Evolutionary conservation across 177 flowering plant genomes (phyloP).

Genomic region (Tripterygium wilfordii): DNA sequence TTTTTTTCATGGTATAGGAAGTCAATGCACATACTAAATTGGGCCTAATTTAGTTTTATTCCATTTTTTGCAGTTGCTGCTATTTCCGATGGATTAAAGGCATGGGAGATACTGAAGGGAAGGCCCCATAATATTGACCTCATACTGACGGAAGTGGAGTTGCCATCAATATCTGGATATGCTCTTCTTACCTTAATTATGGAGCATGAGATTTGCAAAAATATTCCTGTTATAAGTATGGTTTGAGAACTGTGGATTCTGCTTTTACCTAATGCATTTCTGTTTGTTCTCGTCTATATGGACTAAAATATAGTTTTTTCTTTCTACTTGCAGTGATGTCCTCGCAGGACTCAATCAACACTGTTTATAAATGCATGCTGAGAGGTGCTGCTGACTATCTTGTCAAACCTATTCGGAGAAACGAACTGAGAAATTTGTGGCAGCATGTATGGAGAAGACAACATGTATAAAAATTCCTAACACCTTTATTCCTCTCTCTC

Average conservation of each 20-base stretch:
- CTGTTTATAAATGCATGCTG: constrained; percentile 89
- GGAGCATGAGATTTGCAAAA: constrained; percentile 84
- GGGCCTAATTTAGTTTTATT: too few species aligned
- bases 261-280: neutral
- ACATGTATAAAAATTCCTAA: constrained; percentile 41
- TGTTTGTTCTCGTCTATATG: neutral
- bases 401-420: constrained; percentile 85
- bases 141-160: constrained; percentile 78
- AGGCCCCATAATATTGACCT: constrained; percentile 60
- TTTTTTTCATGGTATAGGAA: too few species aligned
- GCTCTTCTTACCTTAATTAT: constrained; percentile 71
- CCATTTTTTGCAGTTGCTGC: constrained; percentile 76
- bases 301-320: neutral
- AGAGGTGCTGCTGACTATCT: constrained; percentile 95
- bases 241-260: neutral
- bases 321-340: constrained; percentile 80
- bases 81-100: constrained; percentile 82
- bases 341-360: constrained; percentile 63
- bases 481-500: neutral
- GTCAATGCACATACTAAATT: too few species aligned
- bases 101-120: constrained; percentile 80
- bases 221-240: constrained; percentile 95
- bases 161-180: constrained; percentile 86
- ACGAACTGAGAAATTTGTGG: constrained; percentile 90
- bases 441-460: constrained; percentile 98